Percentiles rank a stretch among this genome's conserved stretches.
phyloP scores from a whole-genome alignment of 208 protist genomes.

The Spongospora subterranea region DNA sequence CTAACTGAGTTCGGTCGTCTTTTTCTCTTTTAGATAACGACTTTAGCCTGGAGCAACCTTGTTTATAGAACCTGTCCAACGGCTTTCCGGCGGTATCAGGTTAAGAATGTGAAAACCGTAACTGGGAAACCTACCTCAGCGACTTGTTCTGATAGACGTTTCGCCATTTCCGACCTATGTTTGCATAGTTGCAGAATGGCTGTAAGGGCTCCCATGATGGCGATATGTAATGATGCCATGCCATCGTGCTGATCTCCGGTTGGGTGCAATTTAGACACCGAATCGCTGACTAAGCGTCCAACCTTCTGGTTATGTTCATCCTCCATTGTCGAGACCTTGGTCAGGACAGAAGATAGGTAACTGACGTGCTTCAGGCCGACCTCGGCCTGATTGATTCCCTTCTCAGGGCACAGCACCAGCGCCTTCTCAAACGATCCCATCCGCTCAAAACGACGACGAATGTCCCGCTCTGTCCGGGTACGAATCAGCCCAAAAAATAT shows the following conservation, averaged over 20 bases:
- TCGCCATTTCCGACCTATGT: not conserved
- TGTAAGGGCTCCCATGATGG: not conserved
- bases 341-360: not conserved
- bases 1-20: not conserved
- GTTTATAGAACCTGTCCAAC: conserved; percentile 24
- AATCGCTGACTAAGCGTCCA: not conserved
- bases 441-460: too few species aligned
- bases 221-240: not conserved
- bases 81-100: not conserved
- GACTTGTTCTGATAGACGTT: conserved; percentile 26
- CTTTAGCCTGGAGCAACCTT: not conserved
- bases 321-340: not conserved
- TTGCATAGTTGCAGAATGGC: not conserved
- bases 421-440: conserved; percentile 8
- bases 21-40: conserved; percentile 7
- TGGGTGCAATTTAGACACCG: not conserved
- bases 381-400: not conserved
- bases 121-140: not conserved
- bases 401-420: conserved; percentile 3
- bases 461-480: too few species aligned
- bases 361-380: conserved; percentile 18
- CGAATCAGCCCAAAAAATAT: too few species aligned
- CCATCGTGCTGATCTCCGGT: not conserved
- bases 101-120: not conserved
- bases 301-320: conserved; percentile 3